These are phyloP conservation scores for Vitis cinerea DNA, from an alignment of 164 flowering plant species.

Conservation along the genomic window DNA sequence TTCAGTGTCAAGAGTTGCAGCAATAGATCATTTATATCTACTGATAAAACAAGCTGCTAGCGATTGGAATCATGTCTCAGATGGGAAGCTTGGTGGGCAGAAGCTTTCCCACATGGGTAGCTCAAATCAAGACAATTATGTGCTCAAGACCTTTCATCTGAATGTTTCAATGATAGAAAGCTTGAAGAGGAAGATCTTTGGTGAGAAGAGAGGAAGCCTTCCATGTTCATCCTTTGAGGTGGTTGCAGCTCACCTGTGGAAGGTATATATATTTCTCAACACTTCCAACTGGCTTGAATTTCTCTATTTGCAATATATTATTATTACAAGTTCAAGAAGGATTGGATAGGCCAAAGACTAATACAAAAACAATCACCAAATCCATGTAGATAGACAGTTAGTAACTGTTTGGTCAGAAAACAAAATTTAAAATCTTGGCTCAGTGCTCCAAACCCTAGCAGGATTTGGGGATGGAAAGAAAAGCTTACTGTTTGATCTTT, in stretches of 20 bases:
- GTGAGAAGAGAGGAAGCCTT: constrained; percentile 6
- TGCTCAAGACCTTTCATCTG: constrained; percentile 31
- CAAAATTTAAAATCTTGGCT: no score
- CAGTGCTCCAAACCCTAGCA: no score
- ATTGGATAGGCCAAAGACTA: no score
- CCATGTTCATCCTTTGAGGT: constrained; percentile 40
- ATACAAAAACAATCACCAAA: no score
- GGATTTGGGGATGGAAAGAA: no score
- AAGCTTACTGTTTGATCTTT: no score
- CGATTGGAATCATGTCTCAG: neutral
- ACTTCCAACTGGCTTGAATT: neutral
- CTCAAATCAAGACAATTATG: constrained; percentile 15
- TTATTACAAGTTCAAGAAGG: no score
- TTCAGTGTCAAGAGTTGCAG: constrained; percentile 24
- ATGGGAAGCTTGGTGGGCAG: constrained; percentile 2
- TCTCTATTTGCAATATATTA: neutral
- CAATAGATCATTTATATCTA: constrained; percentile 37
- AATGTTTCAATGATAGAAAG: constrained; percentile 29
- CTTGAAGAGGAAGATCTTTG: constrained; percentile 27
- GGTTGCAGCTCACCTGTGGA: constrained; percentile 49
- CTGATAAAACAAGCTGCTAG: constrained; percentile 26
- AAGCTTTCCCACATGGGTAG: constrained; percentile 9
- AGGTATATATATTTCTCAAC: constrained; percentile 25
- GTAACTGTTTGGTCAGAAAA: no score
- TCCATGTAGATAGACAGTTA: no score